Base-by-base conservation (phyloP, 208 protist genomes). In the Leishmania gerbilli region DNA sequence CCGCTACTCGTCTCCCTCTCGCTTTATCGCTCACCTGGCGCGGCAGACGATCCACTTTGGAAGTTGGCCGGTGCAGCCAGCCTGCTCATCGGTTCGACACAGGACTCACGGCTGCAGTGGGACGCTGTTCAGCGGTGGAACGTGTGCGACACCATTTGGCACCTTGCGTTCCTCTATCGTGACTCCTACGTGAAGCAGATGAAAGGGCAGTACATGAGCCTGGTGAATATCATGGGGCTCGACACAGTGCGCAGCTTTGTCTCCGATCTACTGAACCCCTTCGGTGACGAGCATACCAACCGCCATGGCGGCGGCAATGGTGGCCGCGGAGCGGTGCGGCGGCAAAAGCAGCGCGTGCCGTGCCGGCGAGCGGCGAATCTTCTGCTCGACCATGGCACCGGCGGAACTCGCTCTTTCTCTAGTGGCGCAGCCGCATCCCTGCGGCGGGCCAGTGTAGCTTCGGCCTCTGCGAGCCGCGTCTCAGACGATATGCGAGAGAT, bases 211-310 rank as follows among this genome's bases (percentile, higher is more conserved):
- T 87, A 95, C 65, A 84, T 94, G 56, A 92, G 92, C 68, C 86
- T 95, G 3, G 81, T 95, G n/a, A 89, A 94, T 76, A 87, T 95
- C 24, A 88, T 87, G n/a, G 90, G 91, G 34, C 58, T 95, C n/a
- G 83, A 88, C 79, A 91, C 81, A 42, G 92, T 98, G 87, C 88
- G 91, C 69, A 89, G 87, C 42, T 94, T 97, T 77, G 87, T 96
- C 19, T 92, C 89, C 5, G 93, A 93, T 78, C 76, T 95, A 15
- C 78, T 95, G 53, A 83, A 87, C 40, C 83, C 72, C 47, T 89
- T 90, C 75, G 65, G 81, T 56, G 75, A 78, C 68, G 71, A 53
- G 17, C 65, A 79, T 4, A 53, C 45, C 40, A 65, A 74, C 47
- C 45, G 49, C 17, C 37, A 37, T 21, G 74, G 55, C 34, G 47